Conservation (phyloP, 257 asterid genomes). For the Solanum sitiens region DNA sequence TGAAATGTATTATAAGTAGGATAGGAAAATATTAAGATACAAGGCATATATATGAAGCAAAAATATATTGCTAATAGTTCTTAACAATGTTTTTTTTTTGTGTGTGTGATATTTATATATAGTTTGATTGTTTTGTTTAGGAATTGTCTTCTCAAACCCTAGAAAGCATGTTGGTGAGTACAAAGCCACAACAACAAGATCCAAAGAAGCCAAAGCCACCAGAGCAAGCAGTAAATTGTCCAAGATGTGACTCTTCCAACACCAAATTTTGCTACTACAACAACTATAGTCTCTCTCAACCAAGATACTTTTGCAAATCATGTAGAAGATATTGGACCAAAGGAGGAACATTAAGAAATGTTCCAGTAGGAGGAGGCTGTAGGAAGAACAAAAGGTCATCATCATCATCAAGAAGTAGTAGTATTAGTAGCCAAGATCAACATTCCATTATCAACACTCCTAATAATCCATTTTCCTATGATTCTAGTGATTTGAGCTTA, state of each 20-base stretch:
- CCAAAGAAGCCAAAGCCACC: constrained; percentile 59
- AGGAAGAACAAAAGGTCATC: constrained; percentile 56
- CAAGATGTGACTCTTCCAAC: constrained; percentile 82
- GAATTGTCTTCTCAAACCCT: constrained; percentile 68
- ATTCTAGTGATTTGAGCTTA: constrained; percentile 41
- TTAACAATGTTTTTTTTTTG: neutral
- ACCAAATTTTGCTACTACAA: constrained; percentile 93
- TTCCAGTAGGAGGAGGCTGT: constrained; percentile 97
- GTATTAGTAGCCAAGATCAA: constrained; percentile 25
- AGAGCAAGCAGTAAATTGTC: constrained; percentile 63
- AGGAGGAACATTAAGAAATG: constrained; percentile 84
- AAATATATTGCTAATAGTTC: neutral
- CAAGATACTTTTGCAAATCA: constrained; percentile 85
- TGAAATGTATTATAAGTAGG: neutral
- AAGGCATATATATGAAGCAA: neutral
- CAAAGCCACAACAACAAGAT: constrained; percentile 54
- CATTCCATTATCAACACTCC: neutral
- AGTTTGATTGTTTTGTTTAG: constrained; percentile 14
- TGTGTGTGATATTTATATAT: neutral
- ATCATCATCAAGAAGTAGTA: constrained; percentile 35
- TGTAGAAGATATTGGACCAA: constrained; percentile 94
- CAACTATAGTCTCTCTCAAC: constrained; percentile 94
- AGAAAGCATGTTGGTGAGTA: constrained; percentile 74
- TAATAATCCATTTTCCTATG: constrained; percentile 20
- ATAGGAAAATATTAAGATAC: neutral